phyloP scores from a whole-genome alignment of 805 yeast genomes.

The Cyberlindnera lachancei region DNA sequence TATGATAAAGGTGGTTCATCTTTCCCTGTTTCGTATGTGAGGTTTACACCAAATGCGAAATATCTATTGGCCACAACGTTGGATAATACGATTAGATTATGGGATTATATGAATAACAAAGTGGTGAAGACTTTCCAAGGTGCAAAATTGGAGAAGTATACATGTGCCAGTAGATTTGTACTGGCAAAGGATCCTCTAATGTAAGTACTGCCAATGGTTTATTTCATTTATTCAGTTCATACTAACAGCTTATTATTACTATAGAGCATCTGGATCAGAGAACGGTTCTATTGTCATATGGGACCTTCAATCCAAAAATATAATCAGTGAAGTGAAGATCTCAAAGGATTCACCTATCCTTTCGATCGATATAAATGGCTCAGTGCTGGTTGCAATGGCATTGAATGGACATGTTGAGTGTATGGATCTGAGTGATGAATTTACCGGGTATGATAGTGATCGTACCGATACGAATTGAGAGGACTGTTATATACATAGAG shows the following conservation, averaged over 20 bases:
- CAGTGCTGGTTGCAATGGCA: constrained; percentile 6
- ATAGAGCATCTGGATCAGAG: constrained; percentile 54
- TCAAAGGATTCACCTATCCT: constrained; percentile 10
- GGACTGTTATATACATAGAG: too few species aligned
- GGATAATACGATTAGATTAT: constrained; percentile 71
- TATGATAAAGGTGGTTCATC: constrained; percentile 70
- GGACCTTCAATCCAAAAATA: constrained; percentile 57
- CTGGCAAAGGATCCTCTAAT: constrained; percentile 32
- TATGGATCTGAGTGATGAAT: constrained; percentile 1
- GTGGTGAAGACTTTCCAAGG: constrained; percentile 67
- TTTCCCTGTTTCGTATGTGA: constrained; percentile 70
- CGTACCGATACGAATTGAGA: constrained; percentile 10
- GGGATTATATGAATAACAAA: constrained; percentile 80
- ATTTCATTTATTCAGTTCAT: not conserved
- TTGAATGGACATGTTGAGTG: constrained; percentile 6
- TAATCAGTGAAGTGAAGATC: constrained; percentile 22
- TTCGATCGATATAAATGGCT: constrained; percentile 10
- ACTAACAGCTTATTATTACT: constrained; percentile 1
- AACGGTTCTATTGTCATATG: constrained; percentile 46
- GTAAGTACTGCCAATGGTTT: constrained; percentile 3
- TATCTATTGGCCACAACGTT: constrained; percentile 70
- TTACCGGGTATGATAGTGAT: constrained; percentile 6
- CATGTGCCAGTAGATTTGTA: constrained; percentile 47
- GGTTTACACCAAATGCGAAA: constrained; percentile 73
- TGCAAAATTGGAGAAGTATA: constrained; percentile 34